Conservation (phyloP, 176 grass and related monocot genomes). For the Canna indica region DNA sequence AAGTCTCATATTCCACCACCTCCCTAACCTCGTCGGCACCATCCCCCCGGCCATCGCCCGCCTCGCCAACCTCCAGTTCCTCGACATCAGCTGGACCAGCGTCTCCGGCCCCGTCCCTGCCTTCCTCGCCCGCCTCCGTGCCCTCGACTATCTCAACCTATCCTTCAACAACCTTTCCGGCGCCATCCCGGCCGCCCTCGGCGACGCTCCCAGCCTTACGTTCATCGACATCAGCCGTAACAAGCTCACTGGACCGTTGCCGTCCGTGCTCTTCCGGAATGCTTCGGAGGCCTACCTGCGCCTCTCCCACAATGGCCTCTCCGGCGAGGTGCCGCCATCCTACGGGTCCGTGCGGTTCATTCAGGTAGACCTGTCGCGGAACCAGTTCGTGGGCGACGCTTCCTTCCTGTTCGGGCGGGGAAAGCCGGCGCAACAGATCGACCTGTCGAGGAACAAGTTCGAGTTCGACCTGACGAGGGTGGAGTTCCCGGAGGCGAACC, state of each 20-base stretch:
- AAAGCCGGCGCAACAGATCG: slow-evolving; percentile 36
- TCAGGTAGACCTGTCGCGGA: slow-evolving; percentile 51
- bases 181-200: slow-evolving; percentile 33
- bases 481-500: slow-evolving; percentile 37
- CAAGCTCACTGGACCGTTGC: slow-evolving; percentile 28
- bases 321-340: slow-evolving; percentile 36
- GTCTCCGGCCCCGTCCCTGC: slow-evolving; percentile 28
- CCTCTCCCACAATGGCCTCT: slow-evolving; percentile 13
- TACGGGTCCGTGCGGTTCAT: slow-evolving; percentile 24
- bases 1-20: slow-evolving; percentile 6
- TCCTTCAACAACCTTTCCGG: slow-evolving; percentile 68
- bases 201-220: slow-evolving; percentile 9
- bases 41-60: slow-evolving; percentile 42
- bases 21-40: slow-evolving; percentile 32
- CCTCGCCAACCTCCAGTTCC: slow-evolving; percentile 25
- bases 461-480: slow-evolving; percentile 56
- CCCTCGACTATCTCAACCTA: slow-evolving; percentile 25
- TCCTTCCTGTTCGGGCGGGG: slow-evolving; percentile 51
- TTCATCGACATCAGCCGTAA: slow-evolving; percentile 57
- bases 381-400: slow-evolving; percentile 47
- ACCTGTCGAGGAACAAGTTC: slow-evolving; percentile 75
- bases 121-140: slow-evolving; percentile 8
- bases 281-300: not conserved
- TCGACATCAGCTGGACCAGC: slow-evolving; percentile 29
- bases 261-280: not conserved